phyloP scores from a whole-genome alignment of 2,329 filamentous ascomycete species.

The Pyricularia sp. region DNA sequence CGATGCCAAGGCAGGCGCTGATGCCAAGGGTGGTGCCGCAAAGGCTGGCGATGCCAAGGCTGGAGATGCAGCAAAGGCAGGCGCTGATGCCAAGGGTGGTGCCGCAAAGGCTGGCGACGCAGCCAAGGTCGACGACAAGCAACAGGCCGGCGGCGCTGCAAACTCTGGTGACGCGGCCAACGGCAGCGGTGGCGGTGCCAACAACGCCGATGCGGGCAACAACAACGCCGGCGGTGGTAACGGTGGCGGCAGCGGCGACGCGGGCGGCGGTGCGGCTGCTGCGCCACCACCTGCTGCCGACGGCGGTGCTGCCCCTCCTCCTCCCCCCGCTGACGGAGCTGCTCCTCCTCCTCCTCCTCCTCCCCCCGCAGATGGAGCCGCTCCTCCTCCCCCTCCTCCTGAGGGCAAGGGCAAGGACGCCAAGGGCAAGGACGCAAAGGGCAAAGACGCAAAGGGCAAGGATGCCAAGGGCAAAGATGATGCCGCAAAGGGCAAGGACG shows the following conservation, averaged over 20 bases:
- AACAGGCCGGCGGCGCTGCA: no score
- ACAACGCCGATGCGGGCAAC: background rate
- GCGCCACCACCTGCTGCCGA: no score
- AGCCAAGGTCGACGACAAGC: no score
- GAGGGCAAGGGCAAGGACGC: background rate
- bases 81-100: no score
- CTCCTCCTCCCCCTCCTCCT: background rate
- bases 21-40: no score
- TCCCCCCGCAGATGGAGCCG: background rate
- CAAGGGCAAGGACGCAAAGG: constrained; percentile 1
- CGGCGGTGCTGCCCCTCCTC: background rate
- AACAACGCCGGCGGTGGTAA: background rate
- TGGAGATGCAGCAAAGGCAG: no score
- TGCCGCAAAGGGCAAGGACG: background rate
- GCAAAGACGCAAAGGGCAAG: background rate
- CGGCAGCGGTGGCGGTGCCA: background rate
- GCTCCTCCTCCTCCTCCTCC: background rate
- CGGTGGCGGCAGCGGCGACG: background rate
- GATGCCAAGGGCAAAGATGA: background rate
- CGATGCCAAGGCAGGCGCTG: no score
- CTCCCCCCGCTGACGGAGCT: background rate
- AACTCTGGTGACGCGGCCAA: background rate
- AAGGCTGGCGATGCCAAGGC: no score
- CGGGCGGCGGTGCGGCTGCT: no score
- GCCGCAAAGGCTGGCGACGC: no score